phyloP scores from a whole-genome alignment of 345 rosid species.

The Adansonia digitata region DNA sequence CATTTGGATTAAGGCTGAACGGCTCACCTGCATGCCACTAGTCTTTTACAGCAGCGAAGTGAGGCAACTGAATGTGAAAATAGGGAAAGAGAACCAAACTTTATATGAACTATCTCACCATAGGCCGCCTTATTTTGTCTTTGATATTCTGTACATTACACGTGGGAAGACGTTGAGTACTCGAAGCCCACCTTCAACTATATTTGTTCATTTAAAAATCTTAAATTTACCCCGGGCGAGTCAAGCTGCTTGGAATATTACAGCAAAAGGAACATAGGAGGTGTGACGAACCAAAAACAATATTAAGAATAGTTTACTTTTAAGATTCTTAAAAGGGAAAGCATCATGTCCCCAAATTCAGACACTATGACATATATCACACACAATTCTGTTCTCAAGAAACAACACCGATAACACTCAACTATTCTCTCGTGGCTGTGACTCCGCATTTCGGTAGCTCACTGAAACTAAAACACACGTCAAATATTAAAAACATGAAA shows the following conservation, averaged over 20 bases:
- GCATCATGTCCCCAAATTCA: not conserved
- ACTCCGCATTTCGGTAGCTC: not conserved
- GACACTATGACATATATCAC: not conserved
- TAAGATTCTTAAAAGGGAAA: not conserved
- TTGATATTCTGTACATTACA: too few species aligned
- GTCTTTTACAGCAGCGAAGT: too few species aligned
- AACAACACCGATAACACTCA: not conserved
- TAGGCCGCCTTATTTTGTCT: too few species aligned
- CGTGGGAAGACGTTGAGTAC: too few species aligned
- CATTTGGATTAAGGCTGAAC: too few species aligned
- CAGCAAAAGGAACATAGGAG: constrained; percentile 32
- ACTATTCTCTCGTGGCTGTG: not conserved
- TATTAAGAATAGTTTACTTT: constrained; percentile 14
- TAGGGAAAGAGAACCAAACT: too few species aligned
- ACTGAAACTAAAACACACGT: not conserved
- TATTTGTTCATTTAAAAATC: constrained; percentile 81
- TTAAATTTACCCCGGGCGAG: constrained; percentile 68
- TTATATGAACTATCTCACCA: too few species aligned
- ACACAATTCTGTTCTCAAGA: not conserved
- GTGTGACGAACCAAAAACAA: not conserved
- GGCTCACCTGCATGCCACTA: too few species aligned
- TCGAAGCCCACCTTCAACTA: too few species aligned
- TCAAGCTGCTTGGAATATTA: constrained; percentile 86
- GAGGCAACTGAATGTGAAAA: too few species aligned
- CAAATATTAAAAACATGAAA: constrained; percentile 9